A percentile compares a stretch with the other conserved stretches of the same genome.
Evolutionary conservation across 1,284 basidiomycete species (phyloP).

Genomic region (Cryptococcus sp.): DNA sequence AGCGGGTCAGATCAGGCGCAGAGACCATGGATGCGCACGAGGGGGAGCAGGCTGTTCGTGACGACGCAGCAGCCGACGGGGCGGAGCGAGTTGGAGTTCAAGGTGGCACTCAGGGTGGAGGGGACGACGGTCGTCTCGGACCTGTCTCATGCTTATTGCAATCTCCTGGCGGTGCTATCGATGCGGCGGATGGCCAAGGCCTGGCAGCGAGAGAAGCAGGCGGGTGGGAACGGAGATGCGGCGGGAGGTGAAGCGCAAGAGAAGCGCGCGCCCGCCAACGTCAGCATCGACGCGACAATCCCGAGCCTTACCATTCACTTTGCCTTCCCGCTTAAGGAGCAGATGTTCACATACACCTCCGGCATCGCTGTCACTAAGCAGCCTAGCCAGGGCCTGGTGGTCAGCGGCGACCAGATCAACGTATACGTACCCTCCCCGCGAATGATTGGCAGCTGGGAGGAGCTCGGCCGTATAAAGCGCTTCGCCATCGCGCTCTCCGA

Average conservation of each 20-base stretch:
- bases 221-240: neutral
- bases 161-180: slow-evolving; percentile 62
- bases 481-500: slow-evolving; percentile 55
- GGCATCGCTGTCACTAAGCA: slow-evolving; percentile 26
- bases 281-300: slow-evolving; percentile 34
- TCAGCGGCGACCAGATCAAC: slow-evolving; percentile 47
- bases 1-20: slow-evolving; percentile 39
- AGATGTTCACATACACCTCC: slow-evolving; percentile 34
- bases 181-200: slow-evolving; percentile 15
- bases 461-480: slow-evolving; percentile 64
- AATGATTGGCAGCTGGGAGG: slow-evolving; percentile 64
- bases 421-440: slow-evolving; percentile 52
- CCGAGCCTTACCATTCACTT: slow-evolving; percentile 36
- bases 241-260: too few relatives aligned
- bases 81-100: slow-evolving; percentile 19
- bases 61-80: slow-evolving; percentile 17
- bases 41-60: slow-evolving; percentile 33
- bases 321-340: slow-evolving; percentile 45
- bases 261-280: slow-evolving; percentile 16
- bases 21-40: slow-evolving; percentile 45
- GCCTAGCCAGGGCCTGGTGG: slow-evolving; percentile 18
- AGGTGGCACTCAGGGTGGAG: slow-evolving; percentile 29
- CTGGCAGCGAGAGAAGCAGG: slow-evolving; percentile 18
- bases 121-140: slow-evolving; percentile 55
- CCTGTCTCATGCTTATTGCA: slow-evolving; percentile 70